Evolutionary conservation across 176 grass and related monocot genomes (phyloP).

Genomic region (Panicum miliaceum): DNA sequence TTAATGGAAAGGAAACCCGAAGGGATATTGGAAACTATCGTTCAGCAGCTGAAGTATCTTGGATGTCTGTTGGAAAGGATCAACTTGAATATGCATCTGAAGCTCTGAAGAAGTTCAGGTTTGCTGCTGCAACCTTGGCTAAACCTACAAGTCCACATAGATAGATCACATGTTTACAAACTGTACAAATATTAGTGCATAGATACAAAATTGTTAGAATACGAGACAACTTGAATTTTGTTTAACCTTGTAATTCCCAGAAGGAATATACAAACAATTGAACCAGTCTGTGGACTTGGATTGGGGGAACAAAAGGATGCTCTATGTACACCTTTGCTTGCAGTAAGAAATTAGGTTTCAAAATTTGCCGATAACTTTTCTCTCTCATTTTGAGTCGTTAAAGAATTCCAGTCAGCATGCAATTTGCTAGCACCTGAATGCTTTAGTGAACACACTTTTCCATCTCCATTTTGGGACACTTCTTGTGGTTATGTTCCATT

Average conservation of each 20-base stretch:
- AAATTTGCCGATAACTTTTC: not conserved
- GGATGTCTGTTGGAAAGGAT: slow-evolving; percentile 97
- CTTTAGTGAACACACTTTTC: slow-evolving; percentile 5
- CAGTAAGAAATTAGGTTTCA: not conserved
- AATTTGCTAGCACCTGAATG: slow-evolving; percentile 26
- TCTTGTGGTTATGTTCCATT: slow-evolving; percentile 26
- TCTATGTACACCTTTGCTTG: slow-evolving; percentile 7
- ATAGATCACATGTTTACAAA: slow-evolving; percentile 30
- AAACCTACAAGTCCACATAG: not conserved
- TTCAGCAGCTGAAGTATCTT: slow-evolving; percentile 78
- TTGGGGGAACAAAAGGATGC: not conserved
- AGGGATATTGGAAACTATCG: slow-evolving; percentile 82
- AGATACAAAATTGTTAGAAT: slow-evolving; percentile 12
- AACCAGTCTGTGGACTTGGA: not conserved
- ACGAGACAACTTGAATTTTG: not conserved
- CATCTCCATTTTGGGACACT: not conserved
- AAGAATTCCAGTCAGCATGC: not conserved
- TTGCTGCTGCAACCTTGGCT: slow-evolving; percentile 32
- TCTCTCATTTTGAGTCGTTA: not conserved
- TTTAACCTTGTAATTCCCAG: not conserved
- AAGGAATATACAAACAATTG: slow-evolving; percentile 7
- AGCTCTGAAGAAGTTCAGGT: slow-evolving; percentile 97
- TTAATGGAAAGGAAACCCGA: slow-evolving; percentile 70
- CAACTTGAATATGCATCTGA: slow-evolving; percentile 98
- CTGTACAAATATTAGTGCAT: not conserved